These are phyloP conservation scores for Geotrichum carabidarum DNA, from an alignment of 1,139 yeast species.

Conservation along the genomic window DNA sequence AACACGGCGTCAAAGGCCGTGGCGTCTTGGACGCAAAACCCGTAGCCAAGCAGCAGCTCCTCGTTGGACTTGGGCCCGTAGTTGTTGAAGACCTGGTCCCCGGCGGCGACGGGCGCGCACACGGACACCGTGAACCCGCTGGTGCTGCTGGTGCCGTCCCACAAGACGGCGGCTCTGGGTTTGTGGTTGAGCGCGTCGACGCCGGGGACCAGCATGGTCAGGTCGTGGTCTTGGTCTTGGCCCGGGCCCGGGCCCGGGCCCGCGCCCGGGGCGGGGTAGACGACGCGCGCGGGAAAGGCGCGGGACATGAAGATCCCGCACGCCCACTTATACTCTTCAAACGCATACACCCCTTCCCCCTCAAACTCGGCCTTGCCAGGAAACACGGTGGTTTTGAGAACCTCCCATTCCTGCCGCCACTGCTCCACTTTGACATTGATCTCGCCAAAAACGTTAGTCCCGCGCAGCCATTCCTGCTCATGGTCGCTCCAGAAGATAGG, in stretches of 20 bases:
- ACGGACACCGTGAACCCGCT: slow-evolving; percentile 26
- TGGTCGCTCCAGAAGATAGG: slow-evolving; percentile 38
- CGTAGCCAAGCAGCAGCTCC: slow-evolving; percentile 57
- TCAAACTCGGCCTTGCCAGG: background rate
- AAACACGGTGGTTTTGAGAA: slow-evolving; percentile 7
- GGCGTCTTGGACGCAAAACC: slow-evolving; percentile 63
- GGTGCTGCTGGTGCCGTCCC: slow-evolving; percentile 44
- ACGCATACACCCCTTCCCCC: slow-evolving; percentile 15
- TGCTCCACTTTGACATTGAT: slow-evolving; percentile 26
- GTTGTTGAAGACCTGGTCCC: slow-evolving; percentile 62
- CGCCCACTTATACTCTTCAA: slow-evolving; percentile 64
- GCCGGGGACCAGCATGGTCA: slow-evolving; percentile 70
- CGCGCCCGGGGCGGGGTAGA: slow-evolving; percentile 37
- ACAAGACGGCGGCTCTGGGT: slow-evolving; percentile 56
- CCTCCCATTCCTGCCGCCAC: slow-evolving; percentile 35
- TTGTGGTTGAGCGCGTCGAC: slow-evolving; percentile 75
- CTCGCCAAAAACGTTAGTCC: slow-evolving; percentile 52
- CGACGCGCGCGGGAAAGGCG: slow-evolving; percentile 61
- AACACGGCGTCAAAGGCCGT: slow-evolving; percentile 55
- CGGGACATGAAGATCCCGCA: slow-evolving; percentile 65
- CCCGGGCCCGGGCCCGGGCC: too few species aligned
- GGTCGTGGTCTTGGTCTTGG: slow-evolving; percentile 42
- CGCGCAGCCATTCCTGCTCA: slow-evolving; percentile 45
- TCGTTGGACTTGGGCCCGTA: slow-evolving; percentile 86
- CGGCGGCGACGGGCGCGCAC: slow-evolving; percentile 28